These are phyloP conservation scores for Phaffia australis DNA, from an alignment of 768 basidiomycete species.

Conservation along the genomic window DNA sequence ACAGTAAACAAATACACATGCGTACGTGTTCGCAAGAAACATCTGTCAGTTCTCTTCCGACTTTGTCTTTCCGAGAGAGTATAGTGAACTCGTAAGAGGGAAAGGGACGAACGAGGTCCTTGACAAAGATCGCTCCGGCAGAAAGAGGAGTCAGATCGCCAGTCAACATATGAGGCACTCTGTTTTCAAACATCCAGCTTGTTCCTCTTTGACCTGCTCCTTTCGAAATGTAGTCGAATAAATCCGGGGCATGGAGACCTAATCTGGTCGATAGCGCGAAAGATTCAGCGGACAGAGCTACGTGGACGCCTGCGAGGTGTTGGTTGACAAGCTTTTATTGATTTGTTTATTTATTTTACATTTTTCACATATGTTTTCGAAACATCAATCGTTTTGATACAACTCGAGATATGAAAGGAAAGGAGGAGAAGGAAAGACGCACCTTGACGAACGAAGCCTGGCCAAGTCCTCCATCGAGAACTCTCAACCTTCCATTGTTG, in stretches of 20 bases:
- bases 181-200: conserved; percentile 21
- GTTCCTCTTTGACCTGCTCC: conserved; percentile 9
- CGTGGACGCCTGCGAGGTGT: conserved; percentile 18
- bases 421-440: background rate
- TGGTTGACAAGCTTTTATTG: conserved; percentile 9
- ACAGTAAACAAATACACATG: background rate
- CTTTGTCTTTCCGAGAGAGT: background rate
- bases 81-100: background rate
- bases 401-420: too few relatives aligned
- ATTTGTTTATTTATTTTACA: too few relatives aligned
- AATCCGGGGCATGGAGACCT: background rate
- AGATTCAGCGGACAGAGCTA: conserved; percentile 18
- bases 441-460: conserved; percentile 13
- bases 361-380: too few relatives aligned
- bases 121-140: conserved; percentile 17
- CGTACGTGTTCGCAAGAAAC: too few relatives aligned
- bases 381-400: too few relatives aligned
- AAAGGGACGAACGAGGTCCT: conserved; percentile 11
- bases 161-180: conserved; percentile 14
- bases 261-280: conserved; percentile 20
- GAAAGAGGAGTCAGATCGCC: conserved; percentile 10
- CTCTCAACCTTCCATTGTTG: background rate
- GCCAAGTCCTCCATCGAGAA: conserved; percentile 10
- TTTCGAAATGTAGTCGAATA: conserved; percentile 17
- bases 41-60: too few relatives aligned